Evolutionary conservation across 73 alveolate species (phyloP).

Genomic region (Tetrahymena thermophila): DNA sequence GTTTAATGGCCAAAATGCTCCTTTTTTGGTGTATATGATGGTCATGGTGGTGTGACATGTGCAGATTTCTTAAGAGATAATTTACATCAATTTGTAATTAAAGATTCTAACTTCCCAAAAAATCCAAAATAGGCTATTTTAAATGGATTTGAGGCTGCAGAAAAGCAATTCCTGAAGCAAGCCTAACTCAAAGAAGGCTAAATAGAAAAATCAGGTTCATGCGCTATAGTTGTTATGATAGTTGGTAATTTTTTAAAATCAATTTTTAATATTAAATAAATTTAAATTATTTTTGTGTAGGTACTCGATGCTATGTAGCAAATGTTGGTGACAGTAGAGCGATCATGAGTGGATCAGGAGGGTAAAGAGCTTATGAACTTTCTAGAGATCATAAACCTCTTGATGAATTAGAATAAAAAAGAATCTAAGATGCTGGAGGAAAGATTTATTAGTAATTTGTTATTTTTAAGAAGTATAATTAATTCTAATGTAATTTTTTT

Average conservation of each 20-base stretch:
- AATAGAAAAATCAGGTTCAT: conserved; percentile 68
- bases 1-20: conserved; percentile 62
- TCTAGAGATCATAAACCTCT: conserved; percentile 76
- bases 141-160: conserved; percentile 47
- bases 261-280: background rate
- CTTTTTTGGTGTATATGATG: conserved; percentile 56
- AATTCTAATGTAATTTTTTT: background rate
- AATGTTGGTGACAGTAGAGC: conserved; percentile 80
- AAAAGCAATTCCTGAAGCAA: conserved; percentile 42
- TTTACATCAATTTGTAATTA: conserved; percentile 40
- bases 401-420: conserved; percentile 37
- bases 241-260: background rate
- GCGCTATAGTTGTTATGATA: conserved; percentile 70
- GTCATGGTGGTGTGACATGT: conserved; percentile 58
- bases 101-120: conserved; percentile 43
- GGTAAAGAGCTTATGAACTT: conserved; percentile 38
- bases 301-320: conserved; percentile 61
- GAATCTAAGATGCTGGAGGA: conserved; percentile 88
- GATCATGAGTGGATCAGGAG: conserved; percentile 48
- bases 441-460: conserved; percentile 75
- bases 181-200: conserved; percentile 37
- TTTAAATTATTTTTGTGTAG: background rate
- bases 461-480: conserved; percentile 28
- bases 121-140: conserved; percentile 56
- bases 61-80: conserved; percentile 63